Percentiles rank a stretch among this genome's conserved stretches.
Conservation (phyloP, 345 rosid genomes). For the Bruguiera gymnorhiza region DNA sequence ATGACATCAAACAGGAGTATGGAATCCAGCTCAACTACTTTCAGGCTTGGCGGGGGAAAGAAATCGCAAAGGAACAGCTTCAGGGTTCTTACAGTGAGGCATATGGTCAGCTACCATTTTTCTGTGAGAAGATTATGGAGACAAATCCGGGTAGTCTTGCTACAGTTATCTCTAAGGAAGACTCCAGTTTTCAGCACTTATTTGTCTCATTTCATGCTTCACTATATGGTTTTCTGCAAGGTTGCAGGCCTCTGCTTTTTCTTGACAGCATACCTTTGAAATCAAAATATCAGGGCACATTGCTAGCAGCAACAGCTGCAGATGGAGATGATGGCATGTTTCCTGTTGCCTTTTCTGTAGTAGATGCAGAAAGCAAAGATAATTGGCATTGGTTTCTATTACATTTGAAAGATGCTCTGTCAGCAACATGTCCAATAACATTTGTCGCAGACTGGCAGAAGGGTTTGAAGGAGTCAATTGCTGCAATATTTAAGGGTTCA, state of each 20-base stretch:
- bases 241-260: conserved; percentile 88
- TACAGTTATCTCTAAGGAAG: conserved; percentile 78
- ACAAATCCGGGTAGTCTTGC: conserved; percentile 86
- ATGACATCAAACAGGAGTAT: conserved; percentile 76
- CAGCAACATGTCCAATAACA: conserved; percentile 59
- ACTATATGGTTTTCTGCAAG: conserved; percentile 63
- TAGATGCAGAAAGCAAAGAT: conserved; percentile 70
- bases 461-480: conserved; percentile 65
- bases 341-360: conserved; percentile 84
- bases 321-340: conserved; percentile 79
- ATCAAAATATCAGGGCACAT: conserved; percentile 85
- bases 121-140: conserved; percentile 82
- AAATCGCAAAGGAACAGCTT: conserved; percentile 93
- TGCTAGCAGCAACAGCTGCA: conserved; percentile 81
- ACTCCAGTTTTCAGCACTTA: conserved; percentile 89
- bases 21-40: conserved; percentile 87
- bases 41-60: conserved; percentile 98
- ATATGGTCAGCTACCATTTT: conserved; percentile 68
- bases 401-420: conserved; percentile 63
- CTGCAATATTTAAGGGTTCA: conserved; percentile 57
- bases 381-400: conserved; percentile 95
- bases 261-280: conserved; percentile 77
- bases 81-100: conserved; percentile 93
- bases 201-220: conserved; percentile 88
- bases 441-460: conserved; percentile 82